Base-by-base conservation (phyloP, 2,329 filamentous ascomycete species). In the Calonectria pauciramosa region DNA sequence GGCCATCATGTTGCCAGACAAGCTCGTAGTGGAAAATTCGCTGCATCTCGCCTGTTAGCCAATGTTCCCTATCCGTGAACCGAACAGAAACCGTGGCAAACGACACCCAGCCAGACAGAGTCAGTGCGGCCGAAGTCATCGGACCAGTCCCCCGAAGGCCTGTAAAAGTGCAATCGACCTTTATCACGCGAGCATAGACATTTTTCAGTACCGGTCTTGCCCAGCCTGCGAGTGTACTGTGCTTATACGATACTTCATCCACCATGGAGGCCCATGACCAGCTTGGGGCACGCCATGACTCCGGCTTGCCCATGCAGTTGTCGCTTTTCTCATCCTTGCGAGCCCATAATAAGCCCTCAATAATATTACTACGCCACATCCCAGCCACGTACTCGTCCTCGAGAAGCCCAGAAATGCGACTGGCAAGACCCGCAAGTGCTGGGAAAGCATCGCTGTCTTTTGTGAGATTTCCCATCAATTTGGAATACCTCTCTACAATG, bases 251-350 rank as follows among this genome's bases (percentile, higher is more conserved):
- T 38, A 74, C 49, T 8, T 71, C 71, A 2, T 65, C 64, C 18
- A 60, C 51, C 44, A 71, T 16, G 4, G 74, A 76, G 4, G 74
- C 74, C 74, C 74, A 76, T 0, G 74, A 76, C 74, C 74, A 76
- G 18, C 47, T 76, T 11, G 74, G 74, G 1, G 74, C 74, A 20
- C 65, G 68, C 74, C 69, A 76, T 26, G 44, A 3, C 18, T 67
- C 47, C 8, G 69, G 72, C 10, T 18, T 28, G 0, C 20, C 5
- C 9, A 20, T 23, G n/a, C 6, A 32, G 7, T 28, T 11, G 20
- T 41, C 4, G 11, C 7, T 0, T 14, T 7, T 8, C n/a, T 70
- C 32, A 0, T 9, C 6, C 34, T 63, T 9, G 14, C 52, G 32
- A 8, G 52, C 38, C 74, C 74, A 76, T 10, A 75, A 14, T 11